phyloP scores from a whole-genome alignment of 2,329 filamentous ascomycete genomes.

The Pseudopyricularia cyperi region DNA sequence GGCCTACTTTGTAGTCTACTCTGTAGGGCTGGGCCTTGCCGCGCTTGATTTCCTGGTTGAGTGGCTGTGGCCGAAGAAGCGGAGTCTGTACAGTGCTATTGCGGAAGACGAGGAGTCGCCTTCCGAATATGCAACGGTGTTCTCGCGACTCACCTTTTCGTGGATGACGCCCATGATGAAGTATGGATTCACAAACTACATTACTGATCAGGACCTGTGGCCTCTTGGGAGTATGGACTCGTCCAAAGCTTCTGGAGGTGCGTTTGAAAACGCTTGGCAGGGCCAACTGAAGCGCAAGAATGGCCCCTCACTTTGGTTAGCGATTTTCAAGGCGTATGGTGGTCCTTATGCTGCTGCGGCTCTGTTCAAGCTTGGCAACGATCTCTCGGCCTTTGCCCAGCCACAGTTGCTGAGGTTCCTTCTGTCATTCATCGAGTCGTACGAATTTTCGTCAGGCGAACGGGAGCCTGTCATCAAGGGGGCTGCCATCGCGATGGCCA shows the following conservation, averaged over 20 bases:
- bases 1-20: conserved; percentile 68
- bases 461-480: conserved; percentile 74
- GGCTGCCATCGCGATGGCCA: conserved; percentile 74
- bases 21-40: conserved; percentile 57
- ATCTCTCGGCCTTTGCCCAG: conserved; percentile 75
- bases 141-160: conserved; percentile 84
- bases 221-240: conserved; percentile 70
- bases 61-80: conserved; percentile 73
- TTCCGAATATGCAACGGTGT: conserved; percentile 84
- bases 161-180: conserved; percentile 99
- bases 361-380: conserved; percentile 80
- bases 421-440: conserved; percentile 75
- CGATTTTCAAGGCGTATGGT: conserved; percentile 72
- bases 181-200: conserved; percentile 77
- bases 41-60: conserved; percentile 63
- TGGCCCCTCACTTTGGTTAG: conserved; percentile 76
- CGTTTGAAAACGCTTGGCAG: conserved; percentile 66
- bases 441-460: conserved; percentile 25
- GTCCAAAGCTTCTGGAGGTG: conserved; percentile 57
- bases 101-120: conserved; percentile 52
- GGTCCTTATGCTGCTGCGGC: conserved; percentile 71
- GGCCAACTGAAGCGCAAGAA: conserved; percentile 53
- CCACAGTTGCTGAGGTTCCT: conserved; percentile 78
- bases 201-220: conserved; percentile 95
- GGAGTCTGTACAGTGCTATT: conserved; percentile 45